These are phyloP conservation scores for Colletotrichum eleusines DNA, from an alignment of 2,329 filamentous ascomycete genomes.

Conservation along the genomic window DNA sequence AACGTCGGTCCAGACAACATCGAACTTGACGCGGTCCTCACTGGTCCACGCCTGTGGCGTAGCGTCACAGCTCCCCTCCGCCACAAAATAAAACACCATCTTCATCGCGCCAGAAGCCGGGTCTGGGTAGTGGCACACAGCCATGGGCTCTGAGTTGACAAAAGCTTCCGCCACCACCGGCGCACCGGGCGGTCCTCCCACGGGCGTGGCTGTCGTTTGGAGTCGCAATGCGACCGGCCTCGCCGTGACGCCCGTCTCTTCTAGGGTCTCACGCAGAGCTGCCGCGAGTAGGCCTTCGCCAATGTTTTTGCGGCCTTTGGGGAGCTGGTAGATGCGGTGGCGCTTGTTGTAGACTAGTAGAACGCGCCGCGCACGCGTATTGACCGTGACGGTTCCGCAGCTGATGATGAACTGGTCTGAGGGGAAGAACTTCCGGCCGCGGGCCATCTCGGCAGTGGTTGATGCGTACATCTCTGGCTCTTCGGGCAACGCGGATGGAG, in stretches of 20 bases:
- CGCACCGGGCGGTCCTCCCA: constrained; percentile 18
- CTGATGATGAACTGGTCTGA: constrained; percentile 59
- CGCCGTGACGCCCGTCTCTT: constrained; percentile 61
- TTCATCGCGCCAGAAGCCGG: constrained; percentile 52
- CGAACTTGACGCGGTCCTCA: constrained; percentile 46
- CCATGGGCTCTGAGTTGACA: constrained; percentile 53
- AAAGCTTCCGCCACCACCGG: constrained; percentile 47
- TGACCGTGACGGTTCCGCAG: constrained; percentile 61
- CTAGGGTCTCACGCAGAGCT: constrained; percentile 60
- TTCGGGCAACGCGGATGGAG: constrained; percentile 29
- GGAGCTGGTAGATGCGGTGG: constrained; percentile 59
- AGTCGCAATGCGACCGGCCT: constrained; percentile 55
- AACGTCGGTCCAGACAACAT: constrained; percentile 47
- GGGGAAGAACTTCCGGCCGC: constrained; percentile 50
- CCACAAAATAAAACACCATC: constrained; percentile 56
- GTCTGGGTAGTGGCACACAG: constrained; percentile 53
- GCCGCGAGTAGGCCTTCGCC: constrained; percentile 56
- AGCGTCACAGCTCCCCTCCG: constrained; percentile 48
- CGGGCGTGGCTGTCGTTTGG: constrained; percentile 57
- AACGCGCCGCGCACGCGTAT: constrained; percentile 52
- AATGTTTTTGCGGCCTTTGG: constrained; percentile 63
- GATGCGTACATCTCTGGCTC: constrained; percentile 30
- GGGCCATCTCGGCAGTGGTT: constrained; percentile 31
- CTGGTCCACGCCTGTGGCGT: constrained; percentile 25
- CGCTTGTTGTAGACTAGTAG: constrained; percentile 58